Evolutionary conservation across 176 grass and related monocot genomes (phyloP).

Genomic region (Eleusine coracana): DNA sequence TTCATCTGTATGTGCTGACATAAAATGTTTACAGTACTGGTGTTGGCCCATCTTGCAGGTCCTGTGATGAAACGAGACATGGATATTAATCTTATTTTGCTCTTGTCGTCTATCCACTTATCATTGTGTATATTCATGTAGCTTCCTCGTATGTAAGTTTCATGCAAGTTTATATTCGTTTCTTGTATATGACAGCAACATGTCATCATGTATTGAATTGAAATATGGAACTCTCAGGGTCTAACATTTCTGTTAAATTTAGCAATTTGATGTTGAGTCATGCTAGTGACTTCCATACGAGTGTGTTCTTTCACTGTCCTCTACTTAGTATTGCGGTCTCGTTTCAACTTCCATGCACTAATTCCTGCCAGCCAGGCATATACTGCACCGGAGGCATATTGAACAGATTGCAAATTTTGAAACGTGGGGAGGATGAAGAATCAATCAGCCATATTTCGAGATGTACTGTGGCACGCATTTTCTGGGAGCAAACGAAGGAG

Average conservation of each 20-base stretch:
- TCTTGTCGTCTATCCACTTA: background rate
- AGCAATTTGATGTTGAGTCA: background rate
- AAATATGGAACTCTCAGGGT: background rate
- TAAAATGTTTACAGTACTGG: slow-evolving; percentile 15
- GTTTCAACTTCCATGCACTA: no score
- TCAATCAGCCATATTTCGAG: no score
- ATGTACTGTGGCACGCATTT: no score
- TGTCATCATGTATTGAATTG: background rate
- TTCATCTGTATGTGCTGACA: slow-evolving; percentile 38
- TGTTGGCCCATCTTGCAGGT: slow-evolving; percentile 13
- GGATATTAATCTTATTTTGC: background rate
- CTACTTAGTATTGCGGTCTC: no score
- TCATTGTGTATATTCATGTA: slow-evolving; percentile 24
- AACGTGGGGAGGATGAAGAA: no score
- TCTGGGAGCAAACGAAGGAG: no score
- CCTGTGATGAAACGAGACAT: slow-evolving; percentile 4
- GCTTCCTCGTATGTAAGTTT: slow-evolving; percentile 34
- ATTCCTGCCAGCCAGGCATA: no score
- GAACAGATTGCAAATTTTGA: no score
- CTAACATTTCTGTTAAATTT: background rate
- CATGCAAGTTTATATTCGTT: background rate
- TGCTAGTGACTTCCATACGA: background rate
- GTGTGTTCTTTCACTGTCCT: background rate
- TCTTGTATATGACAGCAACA: slow-evolving; percentile 28
- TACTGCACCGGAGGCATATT: no score